Evolutionary conservation across 768 basidiomycete genomes (phyloP), one percentile per base, ranked within the genome.

Genomic region (Tricholoma bakamatsutake): DNA sequence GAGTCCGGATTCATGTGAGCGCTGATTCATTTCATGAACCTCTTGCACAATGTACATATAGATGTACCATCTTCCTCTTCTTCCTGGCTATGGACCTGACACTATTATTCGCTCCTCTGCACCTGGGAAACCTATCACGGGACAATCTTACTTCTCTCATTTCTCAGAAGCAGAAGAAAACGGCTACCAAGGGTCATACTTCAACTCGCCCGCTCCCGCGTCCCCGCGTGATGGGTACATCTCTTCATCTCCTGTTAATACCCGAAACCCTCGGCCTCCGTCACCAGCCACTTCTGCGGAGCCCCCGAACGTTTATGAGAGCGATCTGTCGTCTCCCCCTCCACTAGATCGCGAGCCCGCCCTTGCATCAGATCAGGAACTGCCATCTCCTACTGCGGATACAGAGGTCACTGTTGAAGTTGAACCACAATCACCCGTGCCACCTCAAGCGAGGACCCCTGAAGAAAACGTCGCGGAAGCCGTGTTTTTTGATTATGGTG

Each of bases 51-150:
- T 55, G 49, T 43, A 54, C 17, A 13, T 39, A 13, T 58, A 94
- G 93, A 86, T 95, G 76, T 96, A 98, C 65, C 89, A 92, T 66
- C 78, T 96, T 0, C 95, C 95, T 1, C 76, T 98, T 3, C 78
- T 97, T 13, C 92, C 95, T 7, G 95, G 95, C 0, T 98, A 98
- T 63, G 88, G 88, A 0, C 88, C 89, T 1, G 82, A 85, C 40
- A 84, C 87, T 2, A 92, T 88, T 57, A 74, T 97, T 27, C 87
- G 95, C n/a, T 93, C 91, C 0, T 92, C 91, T 0, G 83, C 78
- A 3, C 80, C 85, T 10, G 76, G 82, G 3, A 78, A 76, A 40
- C 67, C 74, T 4, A 71, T 74, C 3, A 74, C 77, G 7, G 78
- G 78, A 21, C 82, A 83, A 43, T 83, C 88, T 0, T 78, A 85